Evolutionary conservation across 805 yeast genomes (phyloP).

Genomic region (Lachancea lanzarotensis): DNA sequence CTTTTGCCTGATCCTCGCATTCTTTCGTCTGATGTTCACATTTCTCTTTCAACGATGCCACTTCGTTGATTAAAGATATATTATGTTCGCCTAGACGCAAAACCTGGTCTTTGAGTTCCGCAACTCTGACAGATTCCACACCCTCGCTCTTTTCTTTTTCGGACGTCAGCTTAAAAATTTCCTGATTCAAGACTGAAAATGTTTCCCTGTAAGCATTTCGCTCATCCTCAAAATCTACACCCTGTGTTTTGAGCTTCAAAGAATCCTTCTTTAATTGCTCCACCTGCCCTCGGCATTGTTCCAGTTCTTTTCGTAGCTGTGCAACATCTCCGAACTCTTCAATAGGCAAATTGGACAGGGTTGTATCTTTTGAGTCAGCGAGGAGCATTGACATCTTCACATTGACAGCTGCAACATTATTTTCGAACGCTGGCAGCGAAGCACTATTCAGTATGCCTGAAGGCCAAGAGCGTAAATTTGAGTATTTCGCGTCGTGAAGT

Average conservation of each 20-base stretch:
- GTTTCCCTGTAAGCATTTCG: constrained; percentile 28
- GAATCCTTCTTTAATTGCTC: constrained; percentile 1
- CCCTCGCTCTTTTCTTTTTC: constrained; percentile 13
- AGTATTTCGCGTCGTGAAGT: constrained; percentile 65
- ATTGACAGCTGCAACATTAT: constrained; percentile 13
- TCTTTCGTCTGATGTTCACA: constrained; percentile 23
- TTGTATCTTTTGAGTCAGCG: constrained; percentile 1
- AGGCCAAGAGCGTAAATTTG: constrained; percentile 44
- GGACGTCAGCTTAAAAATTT: constrained; percentile 23
- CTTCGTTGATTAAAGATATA: constrained; percentile 12
- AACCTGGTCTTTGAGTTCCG: constrained; percentile 14
- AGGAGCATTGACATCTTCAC: constrained; percentile 10
- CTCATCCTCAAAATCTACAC: constrained; percentile 22
- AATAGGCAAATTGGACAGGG: background rate
- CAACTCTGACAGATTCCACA: background rate
- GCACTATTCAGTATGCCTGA: constrained; percentile 33
- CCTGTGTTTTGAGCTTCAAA: constrained; percentile 1
- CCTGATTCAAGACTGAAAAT: constrained; percentile 21
- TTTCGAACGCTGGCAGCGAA: constrained; percentile 12
- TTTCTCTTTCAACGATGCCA: constrained; percentile 11
- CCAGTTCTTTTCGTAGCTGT: constrained; percentile 7
- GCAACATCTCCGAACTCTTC: background rate
- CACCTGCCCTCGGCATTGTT: constrained; percentile 4
- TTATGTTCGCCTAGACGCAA: constrained; percentile 11
- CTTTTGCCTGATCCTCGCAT: constrained; percentile 27